phyloP scores from a whole-genome alignment of 306 rosid genomes.

The Vicia villosa region DNA sequence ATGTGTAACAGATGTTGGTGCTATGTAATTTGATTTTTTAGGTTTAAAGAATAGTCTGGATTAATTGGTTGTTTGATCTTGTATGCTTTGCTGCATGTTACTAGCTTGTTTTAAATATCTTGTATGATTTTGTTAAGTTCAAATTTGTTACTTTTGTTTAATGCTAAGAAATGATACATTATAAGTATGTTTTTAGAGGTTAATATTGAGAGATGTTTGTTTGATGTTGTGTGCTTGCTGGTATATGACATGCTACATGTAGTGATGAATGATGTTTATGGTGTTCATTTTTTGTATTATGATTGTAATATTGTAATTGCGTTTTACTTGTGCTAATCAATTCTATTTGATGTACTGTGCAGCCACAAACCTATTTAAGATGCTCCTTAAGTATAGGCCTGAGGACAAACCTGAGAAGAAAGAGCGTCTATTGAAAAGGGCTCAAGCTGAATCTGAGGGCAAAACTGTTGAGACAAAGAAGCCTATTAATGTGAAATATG shows the following conservation, averaged over 20 bases:
- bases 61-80: neutral
- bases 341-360: neutral
- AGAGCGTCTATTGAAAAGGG: constrained; percentile 74
- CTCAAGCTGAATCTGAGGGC: constrained; percentile 76
- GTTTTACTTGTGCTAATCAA: neutral
- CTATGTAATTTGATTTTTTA: no score
- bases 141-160: neutral
- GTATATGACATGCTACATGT: no score
- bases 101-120: neutral
- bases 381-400: constrained; percentile 79
- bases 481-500: constrained; percentile 76
- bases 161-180: neutral
- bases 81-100: neutral
- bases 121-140: neutral
- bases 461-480: constrained; percentile 64
- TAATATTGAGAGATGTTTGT: neutral
- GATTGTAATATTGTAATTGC: neutral
- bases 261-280: no score
- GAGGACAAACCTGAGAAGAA: constrained; percentile 82
- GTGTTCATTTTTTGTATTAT: neutral
- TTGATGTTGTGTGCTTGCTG: neutral
- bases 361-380: constrained; percentile 77
- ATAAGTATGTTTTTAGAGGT: no score
- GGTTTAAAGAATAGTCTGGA: no score
- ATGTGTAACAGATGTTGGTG: no score